Evolutionary conservation across 257 asterid genomes (phyloP).

Genomic region (Lycium ferocissimum): DNA sequence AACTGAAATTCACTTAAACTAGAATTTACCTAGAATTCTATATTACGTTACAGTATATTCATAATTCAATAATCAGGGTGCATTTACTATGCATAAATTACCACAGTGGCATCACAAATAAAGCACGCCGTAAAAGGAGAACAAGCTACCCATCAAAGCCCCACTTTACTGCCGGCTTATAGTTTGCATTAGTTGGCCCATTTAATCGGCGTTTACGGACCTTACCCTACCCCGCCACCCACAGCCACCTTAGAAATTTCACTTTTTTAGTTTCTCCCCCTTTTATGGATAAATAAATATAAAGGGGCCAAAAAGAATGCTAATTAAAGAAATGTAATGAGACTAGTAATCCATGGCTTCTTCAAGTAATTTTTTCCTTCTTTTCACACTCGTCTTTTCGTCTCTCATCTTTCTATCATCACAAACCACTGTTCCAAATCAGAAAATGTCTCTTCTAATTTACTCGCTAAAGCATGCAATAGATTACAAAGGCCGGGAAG

Average conservation of each 20-base stretch:
- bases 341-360: not conserved
- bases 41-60: not conserved
- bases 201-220: constrained; percentile 4
- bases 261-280: not conserved
- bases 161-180: constrained; percentile 40
- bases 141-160: constrained; percentile 40
- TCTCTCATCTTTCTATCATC: too few relatives aligned
- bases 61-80: not conserved
- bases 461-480: too few relatives aligned
- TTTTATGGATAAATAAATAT: not conserved
- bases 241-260: constrained; percentile 4
- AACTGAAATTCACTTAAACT: too few relatives aligned
- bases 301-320: not conserved
- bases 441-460: too few relatives aligned
- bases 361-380: too few relatives aligned
- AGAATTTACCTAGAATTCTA: not conserved
- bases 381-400: too few relatives aligned
- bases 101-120: not conserved
- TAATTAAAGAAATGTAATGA: not conserved
- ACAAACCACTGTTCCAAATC: too few relatives aligned
- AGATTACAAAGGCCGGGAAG: too few relatives aligned
- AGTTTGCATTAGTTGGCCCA: constrained; percentile 9
- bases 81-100: not conserved
- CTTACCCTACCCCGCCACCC: not conserved
- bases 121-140: constrained; percentile 38